These are phyloP conservation scores for Eutypa lata DNA, from an alignment of 2,329 filamentous ascomycete genomes.

Conservation along the genomic window DNA sequence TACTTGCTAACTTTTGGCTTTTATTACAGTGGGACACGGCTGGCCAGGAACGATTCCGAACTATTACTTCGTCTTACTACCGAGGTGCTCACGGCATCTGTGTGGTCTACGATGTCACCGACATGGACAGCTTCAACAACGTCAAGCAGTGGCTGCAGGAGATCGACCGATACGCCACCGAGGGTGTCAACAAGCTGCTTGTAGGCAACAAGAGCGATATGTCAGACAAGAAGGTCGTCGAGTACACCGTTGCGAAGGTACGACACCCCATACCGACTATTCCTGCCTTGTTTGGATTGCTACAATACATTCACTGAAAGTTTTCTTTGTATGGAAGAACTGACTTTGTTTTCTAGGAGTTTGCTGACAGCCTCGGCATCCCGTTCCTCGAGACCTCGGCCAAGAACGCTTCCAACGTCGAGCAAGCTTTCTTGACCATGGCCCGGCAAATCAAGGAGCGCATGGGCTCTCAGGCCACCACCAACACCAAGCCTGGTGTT, in stretches of 20 bases:
- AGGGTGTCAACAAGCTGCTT: constrained; percentile 98
- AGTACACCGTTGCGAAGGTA: constrained; percentile 99
- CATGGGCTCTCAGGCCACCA: constrained; percentile 92
- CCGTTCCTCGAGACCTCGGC: constrained; percentile 99
- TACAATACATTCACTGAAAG: neutral
- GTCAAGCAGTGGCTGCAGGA: constrained; percentile 99
- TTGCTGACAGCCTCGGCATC: constrained; percentile 96
- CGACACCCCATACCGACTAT: constrained; percentile 21
- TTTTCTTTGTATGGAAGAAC: neutral
- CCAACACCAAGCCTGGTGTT: constrained; percentile 98
- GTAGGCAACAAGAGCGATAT: constrained; percentile 99
- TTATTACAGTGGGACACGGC: constrained; percentile 88
- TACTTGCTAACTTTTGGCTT: constrained; percentile 23
- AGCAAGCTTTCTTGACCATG: constrained; percentile 99
- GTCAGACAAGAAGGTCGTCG: constrained; percentile 99
- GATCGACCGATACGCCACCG: constrained; percentile 98
- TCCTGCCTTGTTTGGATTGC: neutral
- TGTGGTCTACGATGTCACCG: constrained; percentile 99
- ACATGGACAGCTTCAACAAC: constrained; percentile 99
- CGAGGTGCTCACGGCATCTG: constrained; percentile 98
- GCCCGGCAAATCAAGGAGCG: constrained; percentile 99
- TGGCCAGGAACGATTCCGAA: constrained; percentile 98
- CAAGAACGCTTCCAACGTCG: constrained; percentile 99
- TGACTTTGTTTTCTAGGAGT: constrained; percentile 64
- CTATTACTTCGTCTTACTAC: constrained; percentile 99